Evolutionary conservation across 768 basidiomycete species (phyloP), one percentile per base, ranked within the genome.

Genomic region (Porphyrellus cyaneotinctus): DNA sequence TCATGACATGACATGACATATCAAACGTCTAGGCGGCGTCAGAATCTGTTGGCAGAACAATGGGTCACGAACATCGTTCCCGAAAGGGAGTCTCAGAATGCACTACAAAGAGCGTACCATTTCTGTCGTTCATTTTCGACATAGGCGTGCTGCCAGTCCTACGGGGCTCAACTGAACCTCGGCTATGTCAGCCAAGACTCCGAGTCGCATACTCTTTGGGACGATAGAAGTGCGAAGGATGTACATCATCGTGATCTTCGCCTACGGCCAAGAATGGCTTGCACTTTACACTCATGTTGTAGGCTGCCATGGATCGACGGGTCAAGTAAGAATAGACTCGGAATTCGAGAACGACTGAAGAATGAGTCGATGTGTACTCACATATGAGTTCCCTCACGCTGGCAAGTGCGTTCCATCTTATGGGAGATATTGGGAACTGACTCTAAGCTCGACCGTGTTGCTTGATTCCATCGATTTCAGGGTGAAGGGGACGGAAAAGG

Each of bases 341-440:
- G 14, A 32, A 15, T 23, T 11, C 32, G 39, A 36, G 18, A 20
- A 23, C 15, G n/a, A 30, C 11, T 32, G 15, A 11, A 32, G 28
- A 31, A 35, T 18, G 24, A 33, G 30, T 28, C 39, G 26, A 28
- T 33, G 45, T 11, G 11, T 32, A 41, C 38, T 39, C 13, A 28
- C 39, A 1, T 36, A 41, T 28, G 33, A 35, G 22, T 5, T 30
- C 36, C 15, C 17, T 26, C 10, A 11, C 14, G 36, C 36, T 23
- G 44, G 24, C 17, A 22, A 35, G 58, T 56, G 26, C 20, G 3
- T 30, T 58, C 50, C 37, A 20, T 23, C 13, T 31, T n/a, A n/a
- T 18, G 22, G n/a, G 18, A n/a, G 3, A 20, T 38, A 26, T 28
- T 6, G 4, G 28, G 11, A 33, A 30, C 43, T 46, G 20, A 47